phyloP scores from a whole-genome alignment of 1,284 basidiomycete species.

The Boletellus dicymbophilus region DNA sequence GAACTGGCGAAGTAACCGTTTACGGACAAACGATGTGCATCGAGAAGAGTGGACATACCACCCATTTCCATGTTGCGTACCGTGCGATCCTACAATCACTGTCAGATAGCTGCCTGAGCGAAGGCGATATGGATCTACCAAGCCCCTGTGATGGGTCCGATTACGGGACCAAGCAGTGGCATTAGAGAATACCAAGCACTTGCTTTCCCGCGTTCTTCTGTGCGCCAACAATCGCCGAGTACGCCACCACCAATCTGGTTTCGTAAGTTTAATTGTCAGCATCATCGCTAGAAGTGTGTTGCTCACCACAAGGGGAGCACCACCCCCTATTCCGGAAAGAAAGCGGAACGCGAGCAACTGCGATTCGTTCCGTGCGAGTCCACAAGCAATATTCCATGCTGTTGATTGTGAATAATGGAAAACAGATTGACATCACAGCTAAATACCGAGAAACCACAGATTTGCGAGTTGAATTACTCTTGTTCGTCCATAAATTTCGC shows the following conservation, averaged over 20 bases:
- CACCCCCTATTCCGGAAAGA: constrained; percentile 64
- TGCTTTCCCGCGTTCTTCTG: constrained; percentile 69
- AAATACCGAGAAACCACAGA: constrained; percentile 58
- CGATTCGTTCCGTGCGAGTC: constrained; percentile 57
- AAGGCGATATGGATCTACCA: constrained; percentile 37
- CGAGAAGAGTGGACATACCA: constrained; percentile 38
- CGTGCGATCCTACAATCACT: constrained; percentile 50
- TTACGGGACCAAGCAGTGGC: constrained; percentile 53
- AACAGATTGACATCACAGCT: constrained; percentile 7
- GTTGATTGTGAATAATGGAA: not conserved
- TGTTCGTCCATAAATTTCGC: constrained; percentile 54
- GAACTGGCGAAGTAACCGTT: constrained; percentile 42
- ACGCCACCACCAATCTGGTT: constrained; percentile 65
- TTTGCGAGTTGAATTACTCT: constrained; percentile 53
- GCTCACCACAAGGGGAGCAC: constrained; percentile 59
- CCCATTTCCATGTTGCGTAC: constrained; percentile 65
- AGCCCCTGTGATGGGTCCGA: constrained; percentile 65
- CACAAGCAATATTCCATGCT: constrained; percentile 71
- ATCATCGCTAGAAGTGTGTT: not conserved
- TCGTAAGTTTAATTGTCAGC: not conserved
- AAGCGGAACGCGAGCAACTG: constrained; percentile 69
- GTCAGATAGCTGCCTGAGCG: not conserved
- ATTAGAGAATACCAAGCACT: constrained; percentile 72
- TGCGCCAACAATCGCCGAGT: constrained; percentile 66
- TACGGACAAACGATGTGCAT: not conserved